These are phyloP conservation scores for Persicaria tinctoria DNA, from an alignment of 148 eudicot genomes.

Conservation along the genomic window DNA sequence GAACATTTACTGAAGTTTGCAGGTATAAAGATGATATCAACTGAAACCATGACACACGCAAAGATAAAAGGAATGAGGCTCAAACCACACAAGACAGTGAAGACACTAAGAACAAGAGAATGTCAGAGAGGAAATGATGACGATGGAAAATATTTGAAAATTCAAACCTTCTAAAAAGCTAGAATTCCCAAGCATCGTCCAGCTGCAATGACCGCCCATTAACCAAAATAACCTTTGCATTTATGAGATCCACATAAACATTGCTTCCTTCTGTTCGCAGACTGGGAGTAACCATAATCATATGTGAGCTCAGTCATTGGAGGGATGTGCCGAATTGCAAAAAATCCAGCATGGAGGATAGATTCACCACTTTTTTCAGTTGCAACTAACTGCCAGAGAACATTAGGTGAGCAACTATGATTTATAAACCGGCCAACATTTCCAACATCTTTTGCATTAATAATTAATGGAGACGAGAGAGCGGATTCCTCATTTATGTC, in stretches of 20 bases:
- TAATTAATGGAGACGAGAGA: slow-evolving; percentile 53
- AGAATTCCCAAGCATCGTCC: slow-evolving; percentile 2
- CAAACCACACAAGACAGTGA: neutral
- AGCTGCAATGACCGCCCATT: slow-evolving; percentile 8
- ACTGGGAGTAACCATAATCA: slow-evolving; percentile 64
- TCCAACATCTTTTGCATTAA: slow-evolving; percentile 70
- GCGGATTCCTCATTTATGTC: slow-evolving; percentile 29
- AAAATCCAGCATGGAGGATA: slow-evolving; percentile 65
- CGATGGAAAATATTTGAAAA: neutral
- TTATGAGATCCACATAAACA: slow-evolving; percentile 70
- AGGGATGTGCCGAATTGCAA: slow-evolving; percentile 73
- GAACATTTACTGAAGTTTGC: neutral
- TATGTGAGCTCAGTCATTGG: slow-evolving; percentile 88
- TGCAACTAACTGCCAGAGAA: slow-evolving; percentile 77
- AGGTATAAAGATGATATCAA: neutral
- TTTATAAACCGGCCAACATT: slow-evolving; percentile 91
- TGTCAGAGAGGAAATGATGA: neutral
- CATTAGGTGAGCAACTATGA: slow-evolving; percentile 88
- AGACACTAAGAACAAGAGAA: neutral
- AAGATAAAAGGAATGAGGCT: neutral
- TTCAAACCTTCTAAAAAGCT: slow-evolving; percentile 3
- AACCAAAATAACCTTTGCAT: slow-evolving; percentile 82
- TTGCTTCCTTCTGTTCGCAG: slow-evolving; percentile 54
- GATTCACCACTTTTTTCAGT: slow-evolving; percentile 53
- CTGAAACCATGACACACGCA: neutral